Percentiles rank a stretch among this genome's conserved stretches.
These are phyloP conservation scores for Yamadazyma taylorii DNA, from an alignment of 1,139 yeast genomes.

Conservation along the genomic window DNA sequence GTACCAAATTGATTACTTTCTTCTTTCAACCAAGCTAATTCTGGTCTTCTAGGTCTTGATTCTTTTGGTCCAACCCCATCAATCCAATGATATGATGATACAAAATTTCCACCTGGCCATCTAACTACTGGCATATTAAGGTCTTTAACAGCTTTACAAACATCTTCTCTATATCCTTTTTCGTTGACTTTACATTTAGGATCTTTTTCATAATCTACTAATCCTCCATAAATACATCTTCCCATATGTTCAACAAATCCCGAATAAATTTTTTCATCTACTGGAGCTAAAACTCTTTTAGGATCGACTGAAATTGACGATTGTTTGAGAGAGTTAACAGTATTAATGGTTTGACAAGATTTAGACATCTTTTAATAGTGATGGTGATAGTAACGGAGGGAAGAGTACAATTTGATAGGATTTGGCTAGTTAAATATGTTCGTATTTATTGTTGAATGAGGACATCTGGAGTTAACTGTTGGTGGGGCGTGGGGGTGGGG, in stretches of 20 bases:
- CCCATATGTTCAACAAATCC: conserved; percentile 35
- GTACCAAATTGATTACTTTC: conserved; percentile 32
- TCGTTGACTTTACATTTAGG: conserved; percentile 20
- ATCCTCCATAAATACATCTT: conserved; percentile 34
- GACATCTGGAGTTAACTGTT: too few relatives aligned
- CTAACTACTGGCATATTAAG: conserved; percentile 31
- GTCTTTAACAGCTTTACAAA: conserved; percentile 25
- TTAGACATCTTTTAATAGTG: conserved; percentile 10
- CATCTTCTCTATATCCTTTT: conserved; percentile 28
- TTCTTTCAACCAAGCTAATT: conserved; percentile 31
- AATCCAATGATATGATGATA: conserved; percentile 31
- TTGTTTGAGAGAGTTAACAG: conserved; percentile 9
- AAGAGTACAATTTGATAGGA: neutral
- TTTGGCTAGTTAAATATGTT: too few relatives aligned
- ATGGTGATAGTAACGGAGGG: neutral
- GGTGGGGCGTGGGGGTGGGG: too few relatives aligned
- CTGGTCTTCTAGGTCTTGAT: conserved; percentile 28
- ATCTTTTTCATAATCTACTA: conserved; percentile 24
- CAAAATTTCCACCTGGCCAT: conserved; percentile 37
- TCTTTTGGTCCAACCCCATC: conserved; percentile 33
- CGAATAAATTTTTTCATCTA: conserved; percentile 27
- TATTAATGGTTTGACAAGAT: conserved; percentile 12
- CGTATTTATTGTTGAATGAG: too few relatives aligned
- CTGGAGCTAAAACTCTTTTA: conserved; percentile 12
- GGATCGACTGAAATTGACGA: conserved; percentile 14